These are phyloP conservation scores for Artemisia tridentata DNA, from an alignment of 129 eudicot genomes.

Conservation along the genomic window DNA sequence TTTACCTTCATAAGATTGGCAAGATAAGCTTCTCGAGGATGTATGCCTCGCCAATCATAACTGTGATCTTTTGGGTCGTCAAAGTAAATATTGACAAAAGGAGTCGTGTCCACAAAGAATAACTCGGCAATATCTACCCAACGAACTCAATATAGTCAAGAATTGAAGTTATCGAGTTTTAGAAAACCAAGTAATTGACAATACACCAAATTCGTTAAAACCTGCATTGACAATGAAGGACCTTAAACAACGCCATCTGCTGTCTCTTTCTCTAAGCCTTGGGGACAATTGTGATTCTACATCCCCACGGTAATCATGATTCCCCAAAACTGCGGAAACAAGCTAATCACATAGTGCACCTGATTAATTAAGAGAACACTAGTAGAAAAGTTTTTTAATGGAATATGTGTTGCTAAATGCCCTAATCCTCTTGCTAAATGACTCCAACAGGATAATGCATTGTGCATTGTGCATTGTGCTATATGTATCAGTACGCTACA, in stretches of 20 bases:
- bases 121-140: conserved; percentile 52
- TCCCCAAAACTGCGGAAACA: conserved; percentile 51
- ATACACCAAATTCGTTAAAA: background rate
- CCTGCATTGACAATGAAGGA: conserved; percentile 56
- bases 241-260: conserved; percentile 63
- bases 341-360: background rate
- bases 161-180: background rate
- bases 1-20: conserved; percentile 43
- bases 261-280: conserved; percentile 45
- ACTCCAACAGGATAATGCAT: too few species aligned
- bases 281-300: conserved; percentile 58
- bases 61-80: conserved; percentile 45
- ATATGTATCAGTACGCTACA: too few species aligned
- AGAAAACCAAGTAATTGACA: background rate
- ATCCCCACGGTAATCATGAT: conserved; percentile 72
- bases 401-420: background rate
- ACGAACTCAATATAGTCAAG: background rate
- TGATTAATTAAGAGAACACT: background rate
- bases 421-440: background rate
- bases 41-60: conserved; percentile 63
- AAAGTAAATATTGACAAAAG: conserved; percentile 52
- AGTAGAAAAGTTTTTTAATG: background rate
- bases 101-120: conserved; percentile 71
- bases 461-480: too few species aligned
- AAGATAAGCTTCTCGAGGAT: conserved; percentile 50